Evolutionary conservation across 2,329 filamentous ascomycete genomes (phyloP).

Genomic region (Penicillium sp.): DNA sequence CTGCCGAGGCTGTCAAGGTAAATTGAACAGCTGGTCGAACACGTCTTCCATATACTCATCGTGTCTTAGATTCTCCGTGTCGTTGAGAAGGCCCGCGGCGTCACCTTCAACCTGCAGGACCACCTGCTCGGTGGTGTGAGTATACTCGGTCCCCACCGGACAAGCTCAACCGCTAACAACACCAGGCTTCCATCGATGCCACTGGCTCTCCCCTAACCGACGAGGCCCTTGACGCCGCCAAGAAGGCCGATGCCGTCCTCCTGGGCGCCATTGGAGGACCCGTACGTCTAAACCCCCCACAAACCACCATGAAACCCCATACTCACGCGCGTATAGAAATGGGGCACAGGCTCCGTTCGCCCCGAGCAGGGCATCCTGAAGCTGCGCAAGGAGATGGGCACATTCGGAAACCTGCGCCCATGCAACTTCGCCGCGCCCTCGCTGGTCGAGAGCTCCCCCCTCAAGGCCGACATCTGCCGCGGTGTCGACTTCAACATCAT

Average conservation of each 20-base stretch:
- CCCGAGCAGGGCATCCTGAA: constrained; percentile 90
- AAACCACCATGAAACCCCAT: constrained; percentile 4
- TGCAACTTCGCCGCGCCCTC: constrained; percentile 92
- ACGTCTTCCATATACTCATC: constrained; percentile 4
- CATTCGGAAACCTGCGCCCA: constrained; percentile 92
- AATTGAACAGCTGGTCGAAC: neutral
- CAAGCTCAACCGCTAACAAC: constrained; percentile 6
- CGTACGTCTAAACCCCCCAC: constrained; percentile 43
- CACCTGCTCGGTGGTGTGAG: constrained; percentile 89
- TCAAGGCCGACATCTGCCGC: constrained; percentile 81
- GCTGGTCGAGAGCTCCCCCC: constrained; percentile 79
- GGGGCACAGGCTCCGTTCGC: constrained; percentile 83
- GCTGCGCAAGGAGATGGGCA: constrained; percentile 89
- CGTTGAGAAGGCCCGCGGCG: constrained; percentile 70
- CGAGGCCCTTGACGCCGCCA: constrained; percentile 77
- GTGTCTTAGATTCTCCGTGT: constrained; percentile 69
- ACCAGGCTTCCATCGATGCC: constrained; percentile 82
- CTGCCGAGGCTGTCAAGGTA: constrained; percentile 84
- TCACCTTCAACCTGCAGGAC: constrained; percentile 86
- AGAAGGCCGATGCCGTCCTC: constrained; percentile 83
- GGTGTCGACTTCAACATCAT: constrained; percentile 92
- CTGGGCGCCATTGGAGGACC: constrained; percentile 95
- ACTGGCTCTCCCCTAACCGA: constrained; percentile 78
- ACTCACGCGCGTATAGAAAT: constrained; percentile 60
- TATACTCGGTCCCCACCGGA: constrained; percentile 24